Percentiles rank a stretch among this genome's conserved stretches.
phyloP scores from a whole-genome alignment of 1,284 basidiomycete genomes.

The Phenoliferia sp. region DNA sequence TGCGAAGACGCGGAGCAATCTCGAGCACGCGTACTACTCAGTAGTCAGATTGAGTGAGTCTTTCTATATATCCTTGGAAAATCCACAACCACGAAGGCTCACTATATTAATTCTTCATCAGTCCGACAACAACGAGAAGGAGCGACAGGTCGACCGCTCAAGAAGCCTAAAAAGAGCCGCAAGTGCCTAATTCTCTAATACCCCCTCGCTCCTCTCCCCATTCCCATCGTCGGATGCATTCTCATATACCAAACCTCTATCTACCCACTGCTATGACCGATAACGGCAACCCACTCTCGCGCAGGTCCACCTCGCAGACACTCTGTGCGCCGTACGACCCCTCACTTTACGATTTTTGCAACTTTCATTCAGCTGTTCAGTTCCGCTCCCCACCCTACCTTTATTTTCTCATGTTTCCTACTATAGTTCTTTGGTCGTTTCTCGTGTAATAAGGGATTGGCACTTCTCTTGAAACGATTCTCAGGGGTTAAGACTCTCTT shows the following conservation, averaged over 20 bases:
- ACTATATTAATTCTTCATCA: constrained; percentile 12
- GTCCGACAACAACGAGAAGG: constrained; percentile 39
- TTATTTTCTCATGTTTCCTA: no score
- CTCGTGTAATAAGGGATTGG: no score
- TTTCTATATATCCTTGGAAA: neutral
- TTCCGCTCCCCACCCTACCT: no score
- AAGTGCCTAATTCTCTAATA: constrained; percentile 39
- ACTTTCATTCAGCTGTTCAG: no score
- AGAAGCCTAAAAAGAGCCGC: constrained; percentile 38
- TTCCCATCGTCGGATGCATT: neutral
- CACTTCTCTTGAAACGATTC: no score
- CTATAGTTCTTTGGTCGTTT: no score
- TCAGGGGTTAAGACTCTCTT: no score
- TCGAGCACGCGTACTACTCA: constrained; percentile 43
- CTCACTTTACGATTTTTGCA: neutral
- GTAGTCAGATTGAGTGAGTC: constrained; percentile 37
- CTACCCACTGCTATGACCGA: no score
- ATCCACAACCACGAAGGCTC: neutral
- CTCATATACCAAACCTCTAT: neutral
- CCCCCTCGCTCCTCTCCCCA: neutral
- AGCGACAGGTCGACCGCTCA: constrained; percentile 24
- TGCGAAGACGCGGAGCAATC: constrained; percentile 44
- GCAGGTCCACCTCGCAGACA: no score
- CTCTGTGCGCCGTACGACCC: neutral
- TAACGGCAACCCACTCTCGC: no score